Evolutionary conservation across 2,329 filamentous ascomycete genomes (phyloP).

Genomic region (Fonsecaea erecta): DNA sequence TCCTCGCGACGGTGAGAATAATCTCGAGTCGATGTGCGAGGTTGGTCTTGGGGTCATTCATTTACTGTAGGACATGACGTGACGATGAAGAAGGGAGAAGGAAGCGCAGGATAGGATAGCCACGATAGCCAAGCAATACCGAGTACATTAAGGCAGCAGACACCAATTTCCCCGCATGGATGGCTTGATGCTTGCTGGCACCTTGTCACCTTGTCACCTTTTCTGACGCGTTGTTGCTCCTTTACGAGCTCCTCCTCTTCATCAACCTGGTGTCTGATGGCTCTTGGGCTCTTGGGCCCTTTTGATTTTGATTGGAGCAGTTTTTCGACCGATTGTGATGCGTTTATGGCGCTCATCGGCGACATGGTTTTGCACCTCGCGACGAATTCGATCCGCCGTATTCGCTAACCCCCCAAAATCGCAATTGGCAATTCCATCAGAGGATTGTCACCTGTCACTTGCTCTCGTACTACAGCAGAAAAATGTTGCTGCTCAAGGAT

Average conservation of each 20-base stretch:
- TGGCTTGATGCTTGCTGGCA: no score
- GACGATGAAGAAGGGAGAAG: background rate
- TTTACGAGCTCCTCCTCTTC: background rate
- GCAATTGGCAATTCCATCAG: background rate
- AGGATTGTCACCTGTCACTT: background rate
- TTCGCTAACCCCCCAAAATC: background rate
- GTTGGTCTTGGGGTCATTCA: background rate
- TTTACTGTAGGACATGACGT: background rate
- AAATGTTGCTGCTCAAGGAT: constrained; percentile 69
- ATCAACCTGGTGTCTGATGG: background rate
- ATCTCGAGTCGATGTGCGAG: background rate
- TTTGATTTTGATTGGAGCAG: background rate
- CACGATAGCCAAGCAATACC: background rate
- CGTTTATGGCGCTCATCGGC: no score
- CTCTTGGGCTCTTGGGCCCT: no score
- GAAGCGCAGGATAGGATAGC: no score
- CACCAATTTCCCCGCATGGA: background rate
- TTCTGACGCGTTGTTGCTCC: background rate
- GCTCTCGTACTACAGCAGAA: constrained; percentile 6
- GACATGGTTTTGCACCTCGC: background rate
- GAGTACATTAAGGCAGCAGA: no score
- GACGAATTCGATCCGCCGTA: background rate
- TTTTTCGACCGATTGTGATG: background rate
- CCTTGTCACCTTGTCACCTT: no score
- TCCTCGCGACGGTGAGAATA: background rate